phyloP scores from a whole-genome alignment of 495 filamentous ascomycete species.

The Parmelia sp. region DNA sequence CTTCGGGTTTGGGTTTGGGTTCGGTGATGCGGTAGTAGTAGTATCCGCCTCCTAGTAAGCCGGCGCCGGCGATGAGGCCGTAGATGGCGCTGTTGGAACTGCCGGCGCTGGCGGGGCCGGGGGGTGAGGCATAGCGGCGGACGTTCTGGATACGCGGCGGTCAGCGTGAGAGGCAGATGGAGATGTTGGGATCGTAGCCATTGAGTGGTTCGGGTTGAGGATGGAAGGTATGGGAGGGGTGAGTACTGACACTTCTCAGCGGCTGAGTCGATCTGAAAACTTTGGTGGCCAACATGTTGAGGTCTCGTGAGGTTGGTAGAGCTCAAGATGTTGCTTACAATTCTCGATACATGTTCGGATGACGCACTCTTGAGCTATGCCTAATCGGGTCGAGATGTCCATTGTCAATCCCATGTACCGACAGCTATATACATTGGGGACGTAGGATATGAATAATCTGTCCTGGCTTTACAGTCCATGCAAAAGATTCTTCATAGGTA shows the following conservation, averaged over 20 bases:
- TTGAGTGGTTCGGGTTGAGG: not conserved
- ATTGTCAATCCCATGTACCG: no score
- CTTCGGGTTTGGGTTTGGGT: constrained; percentile 8
- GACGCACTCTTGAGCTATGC: not conserved
- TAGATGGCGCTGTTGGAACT: constrained; percentile 26
- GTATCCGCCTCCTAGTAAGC: constrained; percentile 39
- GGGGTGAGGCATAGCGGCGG: constrained; percentile 48
- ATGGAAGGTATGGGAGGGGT: not conserved
- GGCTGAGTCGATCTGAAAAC: constrained; percentile 45
- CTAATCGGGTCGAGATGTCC: not conserved
- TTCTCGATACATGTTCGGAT: not conserved
- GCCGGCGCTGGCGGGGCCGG: constrained; percentile 38
- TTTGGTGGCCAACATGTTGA: constrained; percentile 45
- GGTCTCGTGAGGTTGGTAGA: not conserved
- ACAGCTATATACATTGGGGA: no score
- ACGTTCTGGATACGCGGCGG: constrained; percentile 33
- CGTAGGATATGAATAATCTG: no score
- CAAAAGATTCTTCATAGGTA: not conserved
- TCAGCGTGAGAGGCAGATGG: not conserved
- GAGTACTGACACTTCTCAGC: constrained; percentile 40
- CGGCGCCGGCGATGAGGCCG: constrained; percentile 34
- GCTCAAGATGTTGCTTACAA: not conserved
- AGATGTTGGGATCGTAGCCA: not conserved
- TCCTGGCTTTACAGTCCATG: not conserved
- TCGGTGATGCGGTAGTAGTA: constrained; percentile 42